A percentile compares a stretch with the other conserved stretches of the same genome.
Conservation (phyloP, 441 rosid species). For the Adansonia grandidieri region DNA sequence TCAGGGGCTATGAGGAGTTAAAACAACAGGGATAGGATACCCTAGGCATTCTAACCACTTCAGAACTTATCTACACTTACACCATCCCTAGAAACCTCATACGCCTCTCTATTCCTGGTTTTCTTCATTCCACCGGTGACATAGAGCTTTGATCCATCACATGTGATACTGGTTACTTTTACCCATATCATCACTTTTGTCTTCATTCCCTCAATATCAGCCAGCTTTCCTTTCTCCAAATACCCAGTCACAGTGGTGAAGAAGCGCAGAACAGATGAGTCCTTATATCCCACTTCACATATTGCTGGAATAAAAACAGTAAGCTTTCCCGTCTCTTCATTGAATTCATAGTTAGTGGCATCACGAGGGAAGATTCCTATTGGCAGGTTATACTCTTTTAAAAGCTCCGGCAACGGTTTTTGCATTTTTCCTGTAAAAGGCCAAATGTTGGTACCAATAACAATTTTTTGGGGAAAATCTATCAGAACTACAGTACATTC, state of each 20-base stretch:
- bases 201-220: conserved; percentile 84
- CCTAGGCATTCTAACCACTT: conserved; percentile 24
- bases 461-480: background rate
- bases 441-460: background rate
- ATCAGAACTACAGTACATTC: background rate
- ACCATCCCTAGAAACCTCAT: conserved; percentile 80
- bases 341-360: conserved; percentile 92
- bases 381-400: conserved; percentile 77
- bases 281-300: conserved; percentile 89
- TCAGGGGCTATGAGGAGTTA: background rate
- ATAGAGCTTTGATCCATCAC: conserved; percentile 74
- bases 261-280: conserved; percentile 80
- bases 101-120: conserved; percentile 66
- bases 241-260: conserved; percentile 63
- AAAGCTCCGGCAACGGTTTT: conserved; percentile 80
- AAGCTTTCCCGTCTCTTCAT: conserved; percentile 73
- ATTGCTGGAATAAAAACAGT: conserved; percentile 69
- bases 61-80: conserved; percentile 75
- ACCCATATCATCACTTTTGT: conserved; percentile 88
- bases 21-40: background rate
- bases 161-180: conserved; percentile 68
- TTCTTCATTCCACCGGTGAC: conserved; percentile 80
- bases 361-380: conserved; percentile 90
- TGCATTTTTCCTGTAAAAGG: conserved; percentile 83
- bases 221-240: conserved; percentile 82